Evolutionary conservation across 2,329 filamentous ascomycete genomes (phyloP).

Genomic region (Pochonia chlamydosporia): DNA sequence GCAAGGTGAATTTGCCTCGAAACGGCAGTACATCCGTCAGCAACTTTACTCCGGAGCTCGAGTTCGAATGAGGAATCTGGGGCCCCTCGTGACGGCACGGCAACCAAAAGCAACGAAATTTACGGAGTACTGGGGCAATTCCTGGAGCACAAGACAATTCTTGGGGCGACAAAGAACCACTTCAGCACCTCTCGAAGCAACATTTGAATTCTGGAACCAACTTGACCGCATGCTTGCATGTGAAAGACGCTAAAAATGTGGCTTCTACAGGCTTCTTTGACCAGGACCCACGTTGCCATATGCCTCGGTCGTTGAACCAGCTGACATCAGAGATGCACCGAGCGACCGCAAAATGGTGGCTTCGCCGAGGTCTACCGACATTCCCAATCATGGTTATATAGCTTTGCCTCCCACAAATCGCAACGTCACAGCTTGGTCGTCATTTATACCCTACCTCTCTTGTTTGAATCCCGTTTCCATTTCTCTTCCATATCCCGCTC

Average conservation of each 20-base stretch:
- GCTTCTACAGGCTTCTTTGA: neutral
- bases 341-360: neutral
- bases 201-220: no score
- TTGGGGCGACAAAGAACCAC: no score
- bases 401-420: conserved; percentile 5
- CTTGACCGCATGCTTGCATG: no score
- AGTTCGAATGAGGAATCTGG: conserved; percentile 1
- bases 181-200: no score
- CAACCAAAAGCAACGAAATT: no score
- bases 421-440: neutral
- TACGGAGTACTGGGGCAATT: no score
- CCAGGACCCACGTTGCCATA: conserved; percentile 6
- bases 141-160: neutral
- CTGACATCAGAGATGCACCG: conserved; percentile 4
- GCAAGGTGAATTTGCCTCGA: neutral
- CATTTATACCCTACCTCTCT: neutral
- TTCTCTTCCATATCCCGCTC: neutral
- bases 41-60: neutral
- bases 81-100: conserved; percentile 8
- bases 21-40: conserved; percentile 1
- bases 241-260: conserved; percentile 20
- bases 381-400: conserved; percentile 5
- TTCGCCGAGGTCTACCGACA: conserved; percentile 8
- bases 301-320: conserved; percentile 9
- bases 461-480: neutral